Base-by-base conservation (phyloP, 805 yeast genomes). In the Monosporozyma siamensis region DNA sequence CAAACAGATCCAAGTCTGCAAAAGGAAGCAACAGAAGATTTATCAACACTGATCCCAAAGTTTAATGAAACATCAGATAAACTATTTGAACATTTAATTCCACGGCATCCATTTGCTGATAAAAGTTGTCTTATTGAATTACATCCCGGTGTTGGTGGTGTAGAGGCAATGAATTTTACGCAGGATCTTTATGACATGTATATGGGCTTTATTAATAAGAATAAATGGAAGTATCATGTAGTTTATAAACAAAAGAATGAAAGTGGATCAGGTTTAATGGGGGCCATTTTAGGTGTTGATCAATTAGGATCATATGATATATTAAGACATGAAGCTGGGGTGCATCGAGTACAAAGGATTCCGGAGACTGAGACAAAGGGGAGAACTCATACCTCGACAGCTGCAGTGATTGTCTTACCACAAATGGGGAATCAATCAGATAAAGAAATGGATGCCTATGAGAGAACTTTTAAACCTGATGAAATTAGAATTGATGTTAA, bases 121-220 rank as follows among this genome's bases (percentile, higher is more conserved):
- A 77, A 75, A 47, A 78, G 92, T 0, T 81, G 95, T 38, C 67
- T 92, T 2, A 49, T 92, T 15, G 98, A 92, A 59, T 64, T 92
- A 11, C 71, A 97, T 44, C 97, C 97, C 0, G 98, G 98, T 6
- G 87, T 90, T 2, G 98, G 98, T 12, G 98, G 98, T 3, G 75
- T 80, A 5, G 98, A 92, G 57, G 96, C 98, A 0, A 79, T 80
- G 58, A 73, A 92, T 11, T 92, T 92, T 61, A 77, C 97, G 0
- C 74, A 73, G 31, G 92, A 92, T 56, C 64, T 92, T 44, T 62
- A 87, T 46, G 71, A 73, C 44, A 87, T 92, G 97, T 92, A 92
- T 61, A 64, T 72, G 22, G 78, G 75, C 44, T 88, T 77, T 56
- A 84, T 90, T 29, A 72, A 73, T 43, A 51, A 64, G 34, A 74